Evolutionary conservation across 2,329 filamentous ascomycete genomes (phyloP), one percentile per base, ranked within the genome.

Genomic region (Venturia asperata): DNA sequence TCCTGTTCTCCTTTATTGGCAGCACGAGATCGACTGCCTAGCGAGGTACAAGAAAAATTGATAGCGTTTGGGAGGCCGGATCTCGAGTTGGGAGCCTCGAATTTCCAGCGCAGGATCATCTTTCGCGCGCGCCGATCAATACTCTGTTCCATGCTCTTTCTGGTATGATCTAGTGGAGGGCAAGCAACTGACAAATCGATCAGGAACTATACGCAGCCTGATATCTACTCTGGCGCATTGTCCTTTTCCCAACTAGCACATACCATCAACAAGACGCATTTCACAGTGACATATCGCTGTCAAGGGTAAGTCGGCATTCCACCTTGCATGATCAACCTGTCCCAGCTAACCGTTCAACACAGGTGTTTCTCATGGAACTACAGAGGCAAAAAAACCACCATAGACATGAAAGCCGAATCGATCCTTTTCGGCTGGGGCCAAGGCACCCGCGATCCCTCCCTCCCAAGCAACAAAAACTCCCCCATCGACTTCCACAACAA

Each of bases 211-310:
- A 78, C 79, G 34, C 77, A 79, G 67, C 87, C 87, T 0, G 78
- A 79, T 0, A 70, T 82, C 43, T 89, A 89, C 73, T 78, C 79
- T 0, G 87, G 87, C 64, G 78, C 84, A 68, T 85, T 87, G 10
- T 84, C 79, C 42, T 72, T 89, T 30, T 86, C 83, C 0, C 81
- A 85, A 68, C 82, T 89, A 67, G 83, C 81, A 17, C 81, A 82
- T 17, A 80, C 76, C 34, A 77, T 88, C 65, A 87, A 82, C 69
- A 77, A 79, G 19, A 84, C 82, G 34, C 77, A 82, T 68, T 90
- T 84, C 72, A 82, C 82, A 58, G 71, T 88, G 61, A 80, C 88
- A n/a, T 90, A 87, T 76, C 81, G 84, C 60, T 90, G 87, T 74
- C 74, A 85, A 68, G 70, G 73, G 70, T 80, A 60, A n/a, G 30